Evolutionary conservation across 495 filamentous ascomycete genomes (phyloP), one percentile per base, ranked within the genome.

Genomic region (Penicillium coffeae): DNA sequence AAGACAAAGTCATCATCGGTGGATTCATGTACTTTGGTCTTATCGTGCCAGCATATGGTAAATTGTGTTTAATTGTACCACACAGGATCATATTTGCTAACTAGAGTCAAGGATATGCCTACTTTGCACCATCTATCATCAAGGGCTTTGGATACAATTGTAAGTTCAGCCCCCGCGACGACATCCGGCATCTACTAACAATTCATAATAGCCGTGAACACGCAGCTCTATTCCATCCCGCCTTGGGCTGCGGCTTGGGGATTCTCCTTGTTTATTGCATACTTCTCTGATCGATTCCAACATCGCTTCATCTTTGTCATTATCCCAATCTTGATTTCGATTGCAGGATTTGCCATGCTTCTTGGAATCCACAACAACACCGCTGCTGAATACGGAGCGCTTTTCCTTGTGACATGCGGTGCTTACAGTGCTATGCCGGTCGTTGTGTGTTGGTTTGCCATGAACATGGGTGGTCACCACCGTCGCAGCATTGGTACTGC

Each of bases 401-500:
- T 95, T 13, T 90, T 89, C 65, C 64, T 95, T 27, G 74, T 89
- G 47, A 82, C 84, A 3, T 58, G 66, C 22, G 80, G 80, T 43
- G 66, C 66, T 22, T 88, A 87, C 57, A 76, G 78, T 42, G 86
- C 88, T 8, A 87, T 92, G 82, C 90, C 89, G 0, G 80, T 95
- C 9, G 77, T 88, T 32, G 81, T 94, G 0, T 96, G 90, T 63
- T 98, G 91, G 90, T 96, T 90, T 68, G 86, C 85, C 51, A 95
- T 95, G 82, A 96, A 95, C 54, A 69, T 95, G 13, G 87, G 87
- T 1, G 90, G 91, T 2, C 92, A 98, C 63, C 87, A 90, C 46
- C 78, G 90, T 1, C 79, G 90, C 13, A 75, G 85, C 34, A 83
- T 98, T 3, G 93, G 90, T 7, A 81, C 83, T 3, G 93, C 88